Evolutionary conservation across 2,329 filamentous ascomycete genomes (phyloP).

Genomic region (Diaporthe amygdali): DNA sequence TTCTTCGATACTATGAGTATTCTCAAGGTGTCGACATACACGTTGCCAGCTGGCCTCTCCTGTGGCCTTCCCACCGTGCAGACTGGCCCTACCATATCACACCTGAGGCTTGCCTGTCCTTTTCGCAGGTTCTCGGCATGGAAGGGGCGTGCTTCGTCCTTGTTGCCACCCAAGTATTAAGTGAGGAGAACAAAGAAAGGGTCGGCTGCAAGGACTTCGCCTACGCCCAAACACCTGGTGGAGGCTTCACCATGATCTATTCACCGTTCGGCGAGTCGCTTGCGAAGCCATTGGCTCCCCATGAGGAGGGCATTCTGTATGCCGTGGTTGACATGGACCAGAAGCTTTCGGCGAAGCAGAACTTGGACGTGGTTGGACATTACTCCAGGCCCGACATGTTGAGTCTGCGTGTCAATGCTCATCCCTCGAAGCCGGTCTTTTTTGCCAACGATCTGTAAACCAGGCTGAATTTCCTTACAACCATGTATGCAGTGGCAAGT

Average conservation of each 20-base stretch:
- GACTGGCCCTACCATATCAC: constrained; percentile 31
- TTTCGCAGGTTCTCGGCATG: constrained; percentile 31
- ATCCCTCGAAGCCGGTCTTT: constrained; percentile 28
- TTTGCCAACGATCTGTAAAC: background rate
- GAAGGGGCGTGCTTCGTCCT: constrained; percentile 33
- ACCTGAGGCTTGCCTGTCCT: constrained; percentile 23
- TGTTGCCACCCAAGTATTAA: constrained; percentile 31
- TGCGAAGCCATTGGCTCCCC: constrained; percentile 36
- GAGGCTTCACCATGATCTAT: constrained; percentile 55
- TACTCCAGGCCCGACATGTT: constrained; percentile 47
- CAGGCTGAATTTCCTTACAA: background rate
- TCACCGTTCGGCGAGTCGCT: constrained; percentile 52
- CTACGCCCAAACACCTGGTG: constrained; percentile 36
- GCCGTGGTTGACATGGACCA: constrained; percentile 55
- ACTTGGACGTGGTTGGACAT: constrained; percentile 44
- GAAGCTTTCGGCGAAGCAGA: constrained; percentile 44
- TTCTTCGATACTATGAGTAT: constrained; percentile 40
- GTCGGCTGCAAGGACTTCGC: background rate
- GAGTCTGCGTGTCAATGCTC: constrained; percentile 41
- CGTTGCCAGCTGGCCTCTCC: constrained; percentile 32
- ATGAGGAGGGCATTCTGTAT: constrained; percentile 53
- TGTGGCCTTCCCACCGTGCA: constrained; percentile 27
- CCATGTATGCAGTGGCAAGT: no score
- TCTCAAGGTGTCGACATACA: constrained; percentile 32
- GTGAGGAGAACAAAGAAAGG: constrained; percentile 25